Percentiles rank a stretch among this genome's conserved stretches.
Conservation (phyloP, 108 stramenopile species). For the Hondaea fermentalgiana region DNA sequence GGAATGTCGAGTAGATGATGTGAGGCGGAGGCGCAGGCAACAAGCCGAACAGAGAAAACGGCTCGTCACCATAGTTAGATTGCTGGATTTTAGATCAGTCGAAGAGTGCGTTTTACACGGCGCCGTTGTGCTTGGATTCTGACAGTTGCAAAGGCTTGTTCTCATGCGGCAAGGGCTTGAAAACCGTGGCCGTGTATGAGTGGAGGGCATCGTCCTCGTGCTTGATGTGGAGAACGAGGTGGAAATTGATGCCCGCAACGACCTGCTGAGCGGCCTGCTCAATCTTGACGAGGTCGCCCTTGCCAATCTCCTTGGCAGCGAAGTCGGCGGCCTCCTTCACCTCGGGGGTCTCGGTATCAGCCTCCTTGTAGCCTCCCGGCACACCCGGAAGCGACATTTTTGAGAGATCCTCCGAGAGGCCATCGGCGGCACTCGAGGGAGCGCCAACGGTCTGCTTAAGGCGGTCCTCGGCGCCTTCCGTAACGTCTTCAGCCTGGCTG, state of each 20-base stretch:
- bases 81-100: not conserved
- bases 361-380: not conserved
- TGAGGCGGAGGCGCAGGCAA: too few species aligned
- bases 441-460: not conserved
- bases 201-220: slow-evolving; percentile 5
- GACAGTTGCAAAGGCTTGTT: not conserved
- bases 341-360: not conserved
- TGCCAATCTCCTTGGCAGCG: not conserved
- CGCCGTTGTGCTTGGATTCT: not conserved
- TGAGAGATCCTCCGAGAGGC: not conserved
- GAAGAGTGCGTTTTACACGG: not conserved
- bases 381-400: not conserved
- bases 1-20: too few species aligned
- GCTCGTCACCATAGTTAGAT: not conserved
- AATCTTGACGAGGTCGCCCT: not conserved
- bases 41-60: too few species aligned
- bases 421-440: not conserved
- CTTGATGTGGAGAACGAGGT: not conserved
- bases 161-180: not conserved
- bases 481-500: not conserved
- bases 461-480: not conserved
- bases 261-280: slow-evolving; percentile 11
- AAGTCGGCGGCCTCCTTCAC: slow-evolving; percentile 14
- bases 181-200: not conserved
- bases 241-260: slow-evolving; percentile 10